phyloP scores from a whole-genome alignment of 2,329 filamentous ascomycete genomes.

The Fusarium sp. region DNA sequence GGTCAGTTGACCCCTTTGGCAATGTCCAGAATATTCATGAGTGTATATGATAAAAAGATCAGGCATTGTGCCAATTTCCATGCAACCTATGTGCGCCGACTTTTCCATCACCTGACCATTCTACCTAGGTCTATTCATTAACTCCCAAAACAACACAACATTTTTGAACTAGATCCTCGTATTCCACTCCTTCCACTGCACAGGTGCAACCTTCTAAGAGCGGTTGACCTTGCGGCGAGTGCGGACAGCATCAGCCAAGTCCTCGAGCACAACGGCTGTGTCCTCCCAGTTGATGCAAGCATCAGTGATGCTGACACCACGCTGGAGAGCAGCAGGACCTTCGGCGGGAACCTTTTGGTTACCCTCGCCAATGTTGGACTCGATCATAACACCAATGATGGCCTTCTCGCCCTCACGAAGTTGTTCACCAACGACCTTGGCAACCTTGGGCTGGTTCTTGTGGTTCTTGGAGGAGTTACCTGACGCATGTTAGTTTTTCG shows the following conservation, averaged over 20 bases:
- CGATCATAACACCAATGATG: constrained; percentile 98
- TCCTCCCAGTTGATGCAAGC: constrained; percentile 95
- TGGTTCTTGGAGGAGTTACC: constrained; percentile 98
- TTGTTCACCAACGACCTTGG: constrained; percentile 83
- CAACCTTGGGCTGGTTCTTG: constrained; percentile 95
- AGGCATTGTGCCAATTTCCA: constrained; percentile 40
- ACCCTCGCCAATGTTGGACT: constrained; percentile 94
- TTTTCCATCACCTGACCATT: constrained; percentile 34
- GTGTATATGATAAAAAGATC: constrained; percentile 17
- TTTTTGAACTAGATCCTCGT: constrained; percentile 11
- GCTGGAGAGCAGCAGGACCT: constrained; percentile 80
- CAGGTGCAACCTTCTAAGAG: constrained; percentile 41
- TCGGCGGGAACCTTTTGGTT: constrained; percentile 89
- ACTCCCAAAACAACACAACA: constrained; percentile 30
- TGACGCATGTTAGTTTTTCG: constrained; percentile 47
- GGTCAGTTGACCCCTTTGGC: constrained; percentile 6
- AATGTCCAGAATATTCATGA: constrained; percentile 4
- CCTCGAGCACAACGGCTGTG: constrained; percentile 82
- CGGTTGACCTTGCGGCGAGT: constrained; percentile 69
- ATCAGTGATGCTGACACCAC: constrained; percentile 94
- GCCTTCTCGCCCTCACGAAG: constrained; percentile 85
- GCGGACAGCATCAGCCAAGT: constrained; percentile 85
- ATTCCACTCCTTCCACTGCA: constrained; percentile 23
- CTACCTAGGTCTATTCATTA: constrained; percentile 34
- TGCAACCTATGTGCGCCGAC: constrained; percentile 42